Percentiles rank a stretch among this genome's conserved stretches.
phyloP scores from a whole-genome alignment of 306 rosid genomes.

The Cucurbita maxima region DNA sequence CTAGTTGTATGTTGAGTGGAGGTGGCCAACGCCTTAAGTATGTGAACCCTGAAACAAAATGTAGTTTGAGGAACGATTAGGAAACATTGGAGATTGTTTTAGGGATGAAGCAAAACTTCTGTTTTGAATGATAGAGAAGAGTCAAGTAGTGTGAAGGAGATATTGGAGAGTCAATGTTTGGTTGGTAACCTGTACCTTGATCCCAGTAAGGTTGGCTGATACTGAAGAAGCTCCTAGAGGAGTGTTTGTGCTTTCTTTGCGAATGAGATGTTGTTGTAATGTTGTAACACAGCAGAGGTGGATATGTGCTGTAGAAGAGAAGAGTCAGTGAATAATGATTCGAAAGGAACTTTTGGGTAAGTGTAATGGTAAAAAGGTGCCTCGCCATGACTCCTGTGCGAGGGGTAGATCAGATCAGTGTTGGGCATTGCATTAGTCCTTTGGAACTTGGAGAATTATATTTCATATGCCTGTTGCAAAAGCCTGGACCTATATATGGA shows the following conservation, averaged over 20 bases:
- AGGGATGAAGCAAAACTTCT: neutral
- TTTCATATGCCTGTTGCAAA: neutral
- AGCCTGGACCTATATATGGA: neutral
- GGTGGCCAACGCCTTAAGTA: neutral
- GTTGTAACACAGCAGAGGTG: neutral
- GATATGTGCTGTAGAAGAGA: neutral
- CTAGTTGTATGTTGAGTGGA: neutral
- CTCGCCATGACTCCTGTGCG: neutral
- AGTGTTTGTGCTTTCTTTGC: neutral
- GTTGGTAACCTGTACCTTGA: neutral
- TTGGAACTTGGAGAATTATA: neutral
- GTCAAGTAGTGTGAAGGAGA: neutral
- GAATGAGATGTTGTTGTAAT: neutral
- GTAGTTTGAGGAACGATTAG: neutral
- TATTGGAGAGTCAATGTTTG: neutral
- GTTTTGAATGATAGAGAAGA: neutral
- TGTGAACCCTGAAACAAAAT: neutral
- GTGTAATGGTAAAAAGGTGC: neutral
- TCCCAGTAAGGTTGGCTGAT: neutral
- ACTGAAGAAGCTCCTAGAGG: neutral
- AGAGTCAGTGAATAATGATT: neutral
- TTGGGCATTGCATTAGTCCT: neutral
- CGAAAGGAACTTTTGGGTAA: neutral
- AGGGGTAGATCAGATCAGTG: neutral
- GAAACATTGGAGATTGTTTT: neutral